Evolutionary conservation across 352 stramenopile genomes (phyloP), one percentile per base, ranked within the genome.

Genomic region (Globisporangium acanthophoron): DNA sequence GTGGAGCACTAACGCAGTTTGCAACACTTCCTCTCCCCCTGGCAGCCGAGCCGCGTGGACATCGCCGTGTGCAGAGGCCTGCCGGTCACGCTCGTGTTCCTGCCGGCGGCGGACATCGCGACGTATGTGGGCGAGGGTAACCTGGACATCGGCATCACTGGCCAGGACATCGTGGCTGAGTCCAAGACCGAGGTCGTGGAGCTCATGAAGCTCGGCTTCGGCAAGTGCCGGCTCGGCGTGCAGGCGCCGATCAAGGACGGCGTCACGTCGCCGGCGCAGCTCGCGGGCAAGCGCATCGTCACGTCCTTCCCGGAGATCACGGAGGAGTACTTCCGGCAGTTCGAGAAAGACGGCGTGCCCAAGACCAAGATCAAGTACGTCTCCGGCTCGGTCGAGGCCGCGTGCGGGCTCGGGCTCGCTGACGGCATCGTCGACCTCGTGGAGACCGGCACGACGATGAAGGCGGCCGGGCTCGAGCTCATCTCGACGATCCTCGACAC

Each of bases 361-460:
- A 76, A 67, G 37, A 88, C 88, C 51, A 91, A 91, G 62, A 97
- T 99, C 67, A 97, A 94, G 67, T 98, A 98, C 76, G 94, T 99
- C 33, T 98, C 92, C 0, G 97, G 97, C n/a, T 98, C 92, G 16
- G 97, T 99, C 27, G 97, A 99, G 67, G 96, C 96, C 1, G 96
- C 96, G 8, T 99, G 96, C 63, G 93, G 93, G 12, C 81, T 99
- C n/a, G 97, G 97, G 8, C 67, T 99, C 39, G 97, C 96, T 15
- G 97, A 99, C 71, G 97, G 94, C 47, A 97, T 99, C 59, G 96
- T 99, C 31, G 97, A 99, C 84, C 80, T 99, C 29, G 96, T 99
- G 15, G 97, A 99, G 77, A 99, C 96, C 12, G 97, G 97, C 31
- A 99, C 97, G 39, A 99, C 97, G 29, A 99, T 99, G 96, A 96